A percentile compares a stretch with the other conserved stretches of the same genome.
Evolutionary conservation across 2,329 filamentous ascomycete genomes (phyloP).

Genomic region (Fusarium domesticum): DNA sequence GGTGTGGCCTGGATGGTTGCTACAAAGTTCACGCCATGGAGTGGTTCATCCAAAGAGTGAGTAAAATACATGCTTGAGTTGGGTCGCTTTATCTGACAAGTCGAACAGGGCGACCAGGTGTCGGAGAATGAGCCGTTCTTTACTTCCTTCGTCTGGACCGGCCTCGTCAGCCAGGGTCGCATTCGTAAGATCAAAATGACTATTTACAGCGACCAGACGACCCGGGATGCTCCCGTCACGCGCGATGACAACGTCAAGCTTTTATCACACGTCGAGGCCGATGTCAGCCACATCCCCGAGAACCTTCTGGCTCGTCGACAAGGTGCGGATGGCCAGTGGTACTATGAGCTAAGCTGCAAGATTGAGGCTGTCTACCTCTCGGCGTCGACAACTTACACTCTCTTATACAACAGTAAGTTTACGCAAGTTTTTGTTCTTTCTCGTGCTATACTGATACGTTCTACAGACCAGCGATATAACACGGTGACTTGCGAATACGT

Average conservation of each 20-base stretch:
- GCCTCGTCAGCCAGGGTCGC: constrained; percentile 33
- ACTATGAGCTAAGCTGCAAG: constrained; percentile 40
- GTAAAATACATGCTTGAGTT: background rate
- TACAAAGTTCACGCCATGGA: constrained; percentile 41
- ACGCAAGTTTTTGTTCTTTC: no score
- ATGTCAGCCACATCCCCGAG: constrained; percentile 42
- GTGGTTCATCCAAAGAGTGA: constrained; percentile 43
- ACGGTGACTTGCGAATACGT: constrained; percentile 44
- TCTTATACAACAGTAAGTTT: constrained; percentile 41
- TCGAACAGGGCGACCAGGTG: constrained; percentile 36
- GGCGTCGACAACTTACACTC: constrained; percentile 42
- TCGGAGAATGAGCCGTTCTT: constrained; percentile 40
- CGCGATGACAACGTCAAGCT: constrained; percentile 37
- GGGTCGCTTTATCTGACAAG: constrained; percentile 1
- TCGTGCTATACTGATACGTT: constrained; percentile 14
- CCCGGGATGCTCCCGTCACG: constrained; percentile 34
- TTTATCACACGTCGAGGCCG: constrained; percentile 39
- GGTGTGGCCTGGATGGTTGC: constrained; percentile 38
- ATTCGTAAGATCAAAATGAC: constrained; percentile 35
- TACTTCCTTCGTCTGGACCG: constrained; percentile 32
- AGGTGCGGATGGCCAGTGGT: constrained; percentile 38
- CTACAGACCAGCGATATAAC: constrained; percentile 38
- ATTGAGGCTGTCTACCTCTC: constrained; percentile 43
- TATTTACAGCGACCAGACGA: constrained; percentile 36
- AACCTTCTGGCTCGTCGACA: constrained; percentile 31